Base-by-base conservation (phyloP, 257 asterid genomes). In the Solanum gandarillasii region DNA sequence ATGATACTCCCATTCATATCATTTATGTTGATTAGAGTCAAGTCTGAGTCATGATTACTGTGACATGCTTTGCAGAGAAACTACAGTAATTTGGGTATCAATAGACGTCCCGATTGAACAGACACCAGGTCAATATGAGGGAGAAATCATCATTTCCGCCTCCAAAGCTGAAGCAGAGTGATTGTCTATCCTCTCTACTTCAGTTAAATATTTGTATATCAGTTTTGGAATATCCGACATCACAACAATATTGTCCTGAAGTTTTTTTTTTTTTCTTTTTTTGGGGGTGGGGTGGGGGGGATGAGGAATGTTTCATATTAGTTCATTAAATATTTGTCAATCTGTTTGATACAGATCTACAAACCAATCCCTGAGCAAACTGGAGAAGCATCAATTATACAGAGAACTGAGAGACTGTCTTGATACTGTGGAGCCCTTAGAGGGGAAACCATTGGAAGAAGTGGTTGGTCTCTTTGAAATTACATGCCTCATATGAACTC, bases 71-170 rank as follows among this genome's bases (percentile, higher is more conserved):
- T 92, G 90, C 94, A 97, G 99, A 86, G 99, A 97, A 91, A 95
- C 99, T 86, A 87, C 94, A 46, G 95, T 92, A 71, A 87, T 97
- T 85, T 97, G 98, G 98, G 88, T 96, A 86, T 96, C 98, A 84
- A 89, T 97, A 79, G 99, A 94, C 89, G 98, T 97, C 87, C 98
- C 98, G 87, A 90, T 76, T 89, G 90, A 92, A 79, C 99, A 96
- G 87, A 94, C 98, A 87, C 98, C 99, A 27, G 99, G 99, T 86
- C 99, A 94, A 89, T 97, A 97, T 88, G 99, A 95, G 88, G 99
- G 98, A 90, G 99, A 96, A 89, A 52, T 97, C 86, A 90, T 94
- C 86, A 90, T 97, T 88, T 94, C 98, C 71, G 99, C 99, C 87
- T 89, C 90, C 88, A 93, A 94, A 92, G 92, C 93, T 90, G 96